Evolutionary conservation across 495 filamentous ascomycete genomes (phyloP), one percentile per base, ranked within the genome.

Genomic region (Aspergillus mulundensis): DNA sequence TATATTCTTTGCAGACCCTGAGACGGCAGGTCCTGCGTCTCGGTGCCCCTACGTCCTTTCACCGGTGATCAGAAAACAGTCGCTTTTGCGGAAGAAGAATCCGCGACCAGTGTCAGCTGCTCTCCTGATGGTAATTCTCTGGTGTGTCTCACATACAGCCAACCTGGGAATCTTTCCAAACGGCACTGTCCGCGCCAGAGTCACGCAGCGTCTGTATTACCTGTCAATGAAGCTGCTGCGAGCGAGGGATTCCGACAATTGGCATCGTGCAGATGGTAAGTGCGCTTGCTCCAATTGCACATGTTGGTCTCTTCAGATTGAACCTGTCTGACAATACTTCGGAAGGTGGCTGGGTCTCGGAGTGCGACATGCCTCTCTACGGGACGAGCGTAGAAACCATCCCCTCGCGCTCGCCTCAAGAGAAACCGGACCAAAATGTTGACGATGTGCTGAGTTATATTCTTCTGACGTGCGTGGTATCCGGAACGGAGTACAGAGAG

Each of bases 1-100:
- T 28, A 66, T 78, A 12, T 81, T 75, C 57, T 81, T 81, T 56
- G 66, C 71, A 48, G 76, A 76, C 7, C 19, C 41, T 6, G 11
- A 36, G 6, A 36, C 32, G 41, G 28, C 8, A 24, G 4, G 11
- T 62, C 67, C 78, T 53, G 67, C 72, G 20, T 44, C 46, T 3
- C 51, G 51, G 1, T 67, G 65, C 28, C 75, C 73, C 1, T 76
- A 76, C 48, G 67, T 76, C 18, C 65, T 75, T 15, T 66, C 66
- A 0, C 66, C 65, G 34, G 62, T 77, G 10, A 66, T 76, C 16
- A 58, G 71, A 39, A 70, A 67, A 23, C 63, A 68, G 16, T 72
- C 72, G 0, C 63, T 76, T 5, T 54, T 76, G 24, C 60, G 65
- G 20, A 51, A 62, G 11, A 60, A 65, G 7, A 68, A 69, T 25